Evolutionary conservation across 73 alveolate species (phyloP).

Genomic region (Symbiodinium pilosum): DNA sequence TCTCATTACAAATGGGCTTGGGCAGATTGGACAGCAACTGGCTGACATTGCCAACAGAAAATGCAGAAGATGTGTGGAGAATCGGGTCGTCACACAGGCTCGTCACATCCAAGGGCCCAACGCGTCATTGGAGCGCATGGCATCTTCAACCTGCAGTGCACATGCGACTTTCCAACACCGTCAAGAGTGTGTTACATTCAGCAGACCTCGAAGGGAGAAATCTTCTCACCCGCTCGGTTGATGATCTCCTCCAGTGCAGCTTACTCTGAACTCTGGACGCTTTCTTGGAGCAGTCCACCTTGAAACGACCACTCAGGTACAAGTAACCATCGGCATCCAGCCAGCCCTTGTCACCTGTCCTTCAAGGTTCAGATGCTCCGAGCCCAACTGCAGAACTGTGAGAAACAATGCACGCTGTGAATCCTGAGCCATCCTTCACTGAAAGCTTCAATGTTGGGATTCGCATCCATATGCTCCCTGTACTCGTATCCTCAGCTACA

Average conservation of each 20-base stretch:
- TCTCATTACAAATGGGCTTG: no score
- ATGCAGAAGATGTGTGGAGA: no score
- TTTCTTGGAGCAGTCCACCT: background rate
- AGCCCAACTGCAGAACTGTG: no score
- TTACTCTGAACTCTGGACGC: background rate
- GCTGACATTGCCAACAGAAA: no score
- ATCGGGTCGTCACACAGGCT: no score
- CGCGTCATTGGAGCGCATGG: slow-evolving; percentile 86
- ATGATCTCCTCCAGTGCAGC: slow-evolving; percentile 88
- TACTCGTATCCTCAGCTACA: slow-evolving; percentile 65
- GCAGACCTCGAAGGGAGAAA: slow-evolving; percentile 77
- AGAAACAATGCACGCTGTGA: background rate
- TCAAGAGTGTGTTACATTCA: background rate
- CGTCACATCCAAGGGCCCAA: background rate
- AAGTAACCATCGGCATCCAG: slow-evolving; percentile 70
- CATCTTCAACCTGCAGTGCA: slow-evolving; percentile 56
- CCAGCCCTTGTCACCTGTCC: slow-evolving; percentile 95
- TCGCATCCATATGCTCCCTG: slow-evolving; percentile 94
- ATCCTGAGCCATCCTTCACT: slow-evolving; percentile 94
- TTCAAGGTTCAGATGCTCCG: background rate
- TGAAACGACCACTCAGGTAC: slow-evolving; percentile 89
- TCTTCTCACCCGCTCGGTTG: slow-evolving; percentile 93
- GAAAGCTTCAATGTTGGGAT: slow-evolving; percentile 93
- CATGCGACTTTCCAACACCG: background rate
- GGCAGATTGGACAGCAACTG: no score